Conservation (phyloP, 805 yeast species). For the Ogataea nonfermentans region DNA sequence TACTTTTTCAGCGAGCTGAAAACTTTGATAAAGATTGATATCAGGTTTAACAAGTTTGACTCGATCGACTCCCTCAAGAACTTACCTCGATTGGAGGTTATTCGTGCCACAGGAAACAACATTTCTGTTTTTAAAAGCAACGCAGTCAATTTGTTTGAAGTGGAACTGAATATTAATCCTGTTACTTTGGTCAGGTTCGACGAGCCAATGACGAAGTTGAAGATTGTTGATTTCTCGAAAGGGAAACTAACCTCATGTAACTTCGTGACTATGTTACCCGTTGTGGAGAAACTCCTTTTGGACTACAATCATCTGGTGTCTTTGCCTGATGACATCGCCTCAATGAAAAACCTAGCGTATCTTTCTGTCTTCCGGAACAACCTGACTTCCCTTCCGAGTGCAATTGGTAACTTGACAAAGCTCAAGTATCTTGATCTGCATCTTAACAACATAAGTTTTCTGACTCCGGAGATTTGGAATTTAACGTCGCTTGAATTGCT, state of each 20-base stretch:
- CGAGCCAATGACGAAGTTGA: conserved; percentile 53
- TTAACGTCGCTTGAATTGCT: conserved; percentile 53
- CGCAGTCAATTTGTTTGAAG: conserved; percentile 59
- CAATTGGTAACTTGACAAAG: conserved; percentile 56
- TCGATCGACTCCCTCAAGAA: conserved; percentile 55
- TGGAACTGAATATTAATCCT: conserved; percentile 81
- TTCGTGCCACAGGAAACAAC: conserved; percentile 71
- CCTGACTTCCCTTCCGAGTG: conserved; percentile 64
- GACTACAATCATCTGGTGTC: conserved; percentile 80
- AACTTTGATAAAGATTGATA: conserved; percentile 67
- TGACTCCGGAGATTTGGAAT: conserved; percentile 69
- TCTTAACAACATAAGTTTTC: conserved; percentile 70
- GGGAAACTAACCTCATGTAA: conserved; percentile 81
- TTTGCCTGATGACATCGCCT: conserved; percentile 67
- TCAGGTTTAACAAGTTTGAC: conserved; percentile 64
- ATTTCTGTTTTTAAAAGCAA: conserved; percentile 67
- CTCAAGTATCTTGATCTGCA: conserved; percentile 75
- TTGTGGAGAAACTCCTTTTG: conserved; percentile 68
- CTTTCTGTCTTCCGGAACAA: conserved; percentile 75
- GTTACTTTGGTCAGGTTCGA: conserved; percentile 65
- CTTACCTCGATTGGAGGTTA: conserved; percentile 64
- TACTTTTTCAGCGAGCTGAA: conserved; percentile 48
- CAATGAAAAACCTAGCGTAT: conserved; percentile 55
- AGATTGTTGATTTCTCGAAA: conserved; percentile 71
- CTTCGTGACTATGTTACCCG: conserved; percentile 58